A percentile compares a stretch with the other conserved stretches of the same genome.
Evolutionary conservation across 495 filamentous ascomycete genomes (phyloP).

Genomic region (Oleoguttula mirabilis): DNA sequence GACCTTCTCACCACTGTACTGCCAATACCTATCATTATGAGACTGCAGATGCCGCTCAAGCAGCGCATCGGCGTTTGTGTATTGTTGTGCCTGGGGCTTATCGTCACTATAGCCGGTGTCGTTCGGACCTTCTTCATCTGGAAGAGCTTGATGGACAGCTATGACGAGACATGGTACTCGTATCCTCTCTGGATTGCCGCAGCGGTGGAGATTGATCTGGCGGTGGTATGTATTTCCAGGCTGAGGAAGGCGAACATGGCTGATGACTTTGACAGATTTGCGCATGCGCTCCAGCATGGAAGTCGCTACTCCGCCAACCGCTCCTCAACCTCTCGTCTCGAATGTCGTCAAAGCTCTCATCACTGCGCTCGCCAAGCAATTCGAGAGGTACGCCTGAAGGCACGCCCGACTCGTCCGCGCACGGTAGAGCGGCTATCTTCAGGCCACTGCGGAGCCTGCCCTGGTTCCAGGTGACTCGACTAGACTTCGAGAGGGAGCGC

Average conservation of each 20-base stretch:
- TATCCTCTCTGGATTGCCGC: slow-evolving; percentile 44
- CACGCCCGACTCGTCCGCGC: not conserved
- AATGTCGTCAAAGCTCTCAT: slow-evolving; percentile 11
- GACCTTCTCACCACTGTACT: slow-evolving; percentile 47
- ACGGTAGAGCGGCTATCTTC: slow-evolving; percentile 1
- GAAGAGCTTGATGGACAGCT: slow-evolving; percentile 36
- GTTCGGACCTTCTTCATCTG: slow-evolving; percentile 44
- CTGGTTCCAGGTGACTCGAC: slow-evolving; percentile 13
- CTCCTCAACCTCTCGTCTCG: slow-evolving; percentile 1
- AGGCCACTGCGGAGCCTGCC: slow-evolving; percentile 14
- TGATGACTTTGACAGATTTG: slow-evolving; percentile 13
- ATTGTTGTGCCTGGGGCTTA: slow-evolving; percentile 46
- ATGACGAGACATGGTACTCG: slow-evolving; percentile 43
- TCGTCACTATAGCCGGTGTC: slow-evolving; percentile 46
- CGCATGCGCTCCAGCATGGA: slow-evolving; percentile 22
- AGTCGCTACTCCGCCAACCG: slow-evolving; percentile 8
- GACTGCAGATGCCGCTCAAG: slow-evolving; percentile 40
- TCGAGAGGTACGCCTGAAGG: slow-evolving; percentile 1
- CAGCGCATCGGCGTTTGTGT: slow-evolving; percentile 45
- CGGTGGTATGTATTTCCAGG: slow-evolving; percentile 36
- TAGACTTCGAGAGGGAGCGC: slow-evolving; percentile 8
- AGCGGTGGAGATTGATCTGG: slow-evolving; percentile 46
- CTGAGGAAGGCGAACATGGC: not conserved
- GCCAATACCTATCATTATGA: slow-evolving; percentile 48
- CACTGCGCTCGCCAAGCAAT: slow-evolving; percentile 2